Evolutionary conservation across 2,329 filamentous ascomycete genomes (phyloP).

Genomic region (Aureobasidium zeae): DNA sequence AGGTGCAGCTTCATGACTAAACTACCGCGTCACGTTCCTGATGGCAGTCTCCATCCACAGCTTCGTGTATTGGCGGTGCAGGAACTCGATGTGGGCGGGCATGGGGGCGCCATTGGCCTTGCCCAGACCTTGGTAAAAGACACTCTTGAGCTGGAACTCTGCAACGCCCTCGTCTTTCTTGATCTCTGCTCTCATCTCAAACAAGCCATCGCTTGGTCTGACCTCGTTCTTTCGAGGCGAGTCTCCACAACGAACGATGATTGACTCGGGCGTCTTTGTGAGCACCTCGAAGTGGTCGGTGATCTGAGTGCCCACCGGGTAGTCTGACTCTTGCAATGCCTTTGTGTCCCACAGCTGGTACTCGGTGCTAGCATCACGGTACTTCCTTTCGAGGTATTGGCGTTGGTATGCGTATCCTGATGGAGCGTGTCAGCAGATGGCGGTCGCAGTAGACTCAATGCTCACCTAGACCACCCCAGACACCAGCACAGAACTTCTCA

Average conservation of each 20-base stretch:
- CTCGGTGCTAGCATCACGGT: conserved; percentile 45
- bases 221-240: conserved; percentile 49
- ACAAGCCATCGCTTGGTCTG: conserved; percentile 55
- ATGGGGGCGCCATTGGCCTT: conserved; percentile 37
- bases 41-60: conserved; percentile 47
- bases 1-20: too few relatives aligned
- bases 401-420: conserved; percentile 52
- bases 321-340: conserved; percentile 47
- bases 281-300: conserved; percentile 67
- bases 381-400: conserved; percentile 50
- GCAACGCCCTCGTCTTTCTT: conserved; percentile 51
- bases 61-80: conserved; percentile 49
- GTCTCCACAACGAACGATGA: conserved; percentile 58
- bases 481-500: conserved; percentile 56
- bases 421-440: neutral
- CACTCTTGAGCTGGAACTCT: conserved; percentile 57
- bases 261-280: conserved; percentile 50
- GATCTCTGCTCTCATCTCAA: conserved; percentile 53
- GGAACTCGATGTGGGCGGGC: conserved; percentile 39
- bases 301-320: conserved; percentile 54
- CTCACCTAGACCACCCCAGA: conserved; percentile 57
- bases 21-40: conserved; percentile 27
- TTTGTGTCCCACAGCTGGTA: conserved; percentile 52
- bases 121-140: conserved; percentile 48
- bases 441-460: neutral